Base-by-base conservation (phyloP, 2,329 filamentous ascomycete genomes). In the Penicillium sp. region DNA sequence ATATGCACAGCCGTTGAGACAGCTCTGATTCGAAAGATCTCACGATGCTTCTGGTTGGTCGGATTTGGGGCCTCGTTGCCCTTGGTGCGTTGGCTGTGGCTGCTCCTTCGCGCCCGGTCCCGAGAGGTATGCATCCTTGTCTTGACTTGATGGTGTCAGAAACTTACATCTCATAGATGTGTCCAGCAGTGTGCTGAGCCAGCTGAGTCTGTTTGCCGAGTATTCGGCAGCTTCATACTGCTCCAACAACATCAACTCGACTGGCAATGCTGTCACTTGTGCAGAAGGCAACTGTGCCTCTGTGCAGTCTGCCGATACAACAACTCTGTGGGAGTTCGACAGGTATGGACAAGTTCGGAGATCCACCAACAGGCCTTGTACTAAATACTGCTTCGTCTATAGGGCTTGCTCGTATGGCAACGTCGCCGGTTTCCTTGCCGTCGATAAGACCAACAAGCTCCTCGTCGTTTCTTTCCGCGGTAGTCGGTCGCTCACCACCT, bases 161-260 rank as follows among this genome's bases (percentile, higher is more conserved):
- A 7, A 40, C 47, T 55, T 3, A 55, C 24, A 21, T 2, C 7
- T 3, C 39, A 22, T 42, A 76, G 74, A 67, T 43, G 72, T 82
- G 31, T 75, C 76, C 0, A 47, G 70, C n/a, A 65, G 65, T 18
- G 57, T 77, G 9, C 66, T 81, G 36, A 62, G 69, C 14, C 67
- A 77, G 40, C 68, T 83, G 7, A 67, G 71, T 2, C 70, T 82
- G 58, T 81, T 78, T 64, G 75, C 78, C 39, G 76, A 83, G 55
- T 84, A 81, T 63, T 74, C 80, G 2, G 81, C 80, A 2, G 81
- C 81, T 3, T 72, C 80, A 18, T 83, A 83, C 66, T 83, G 81
- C 63, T 61, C 73, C 2, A 66, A 59, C 38, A 83, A 83, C 66
- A 75, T 79, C 66, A 68, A 79, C 52, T 74, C 73, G 27, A 56